A percentile compares a stretch with the other conserved stretches of the same genome.
phyloP scores from a whole-genome alignment of 2,329 filamentous ascomycete genomes.

The Neofusicoccum cordaticola region DNA sequence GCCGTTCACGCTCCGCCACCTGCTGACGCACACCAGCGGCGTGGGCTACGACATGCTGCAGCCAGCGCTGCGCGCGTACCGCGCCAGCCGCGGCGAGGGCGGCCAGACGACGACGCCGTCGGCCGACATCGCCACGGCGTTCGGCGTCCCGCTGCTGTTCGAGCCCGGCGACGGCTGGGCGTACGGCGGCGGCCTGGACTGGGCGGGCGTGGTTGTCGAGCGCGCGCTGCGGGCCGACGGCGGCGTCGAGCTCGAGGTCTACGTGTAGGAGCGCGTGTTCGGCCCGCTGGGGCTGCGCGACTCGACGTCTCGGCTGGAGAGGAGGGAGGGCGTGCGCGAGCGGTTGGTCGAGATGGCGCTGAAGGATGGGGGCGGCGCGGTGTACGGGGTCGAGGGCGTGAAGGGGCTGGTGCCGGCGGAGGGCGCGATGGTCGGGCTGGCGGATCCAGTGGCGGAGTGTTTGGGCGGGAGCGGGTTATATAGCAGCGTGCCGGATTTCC shows the following conservation, averaged over 20 bases:
- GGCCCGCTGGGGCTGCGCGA: conserved; percentile 23
- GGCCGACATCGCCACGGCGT: conserved; percentile 17
- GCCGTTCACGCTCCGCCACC: conserved; percentile 6
- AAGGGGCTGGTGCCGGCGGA: conserved; percentile 25
- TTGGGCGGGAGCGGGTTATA: background rate
- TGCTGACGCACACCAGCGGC: conserved; percentile 29
- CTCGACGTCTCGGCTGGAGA: conserved; percentile 22
- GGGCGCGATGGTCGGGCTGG: conserved; percentile 16
- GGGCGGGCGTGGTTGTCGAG: conserved; percentile 26
- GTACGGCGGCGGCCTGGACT: conserved; percentile 25
- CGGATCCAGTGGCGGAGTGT: background rate
- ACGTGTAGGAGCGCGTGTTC: conserved; percentile 27
- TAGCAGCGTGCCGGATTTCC: background rate
- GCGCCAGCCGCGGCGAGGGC: conserved; percentile 20
- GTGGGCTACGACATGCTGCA: conserved; percentile 22
- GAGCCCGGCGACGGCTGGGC: conserved; percentile 25
- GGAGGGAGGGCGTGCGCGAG: background rate
- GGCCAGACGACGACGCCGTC: background rate
- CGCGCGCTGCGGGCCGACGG: conserved; percentile 19
- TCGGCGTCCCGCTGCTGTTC: conserved; percentile 23
- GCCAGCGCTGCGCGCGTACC: conserved; percentile 15
- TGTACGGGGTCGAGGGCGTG: conserved; percentile 22
- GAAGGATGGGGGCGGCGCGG: conserved; percentile 24
- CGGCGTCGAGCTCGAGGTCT: conserved; percentile 23
- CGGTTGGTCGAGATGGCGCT: conserved; percentile 23